phyloP scores from a whole-genome alignment of 768 basidiomycete species.

The Auricularia heimuer region DNA sequence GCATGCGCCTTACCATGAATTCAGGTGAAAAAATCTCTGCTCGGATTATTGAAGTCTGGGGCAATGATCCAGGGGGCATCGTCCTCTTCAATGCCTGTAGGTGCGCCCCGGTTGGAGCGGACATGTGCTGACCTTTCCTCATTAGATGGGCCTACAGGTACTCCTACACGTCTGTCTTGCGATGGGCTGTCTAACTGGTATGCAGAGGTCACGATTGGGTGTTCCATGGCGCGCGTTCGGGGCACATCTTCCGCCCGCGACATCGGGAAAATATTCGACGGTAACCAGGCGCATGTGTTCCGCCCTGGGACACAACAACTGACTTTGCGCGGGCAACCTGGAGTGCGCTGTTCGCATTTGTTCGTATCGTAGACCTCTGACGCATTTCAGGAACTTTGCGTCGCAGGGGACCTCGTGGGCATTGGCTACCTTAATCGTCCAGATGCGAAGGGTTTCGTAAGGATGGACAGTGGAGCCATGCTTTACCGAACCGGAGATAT shows the following conservation, averaged over 20 bases:
- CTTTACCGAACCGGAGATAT: conserved; percentile 41
- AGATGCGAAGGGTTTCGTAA: conserved; percentile 36
- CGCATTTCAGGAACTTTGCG: conserved; percentile 29
- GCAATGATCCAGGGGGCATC: neutral
- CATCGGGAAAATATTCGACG: neutral
- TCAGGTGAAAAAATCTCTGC: neutral
- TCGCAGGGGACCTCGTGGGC: conserved; percentile 40
- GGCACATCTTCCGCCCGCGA: neutral
- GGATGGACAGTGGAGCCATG: conserved; percentile 31
- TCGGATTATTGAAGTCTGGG: neutral
- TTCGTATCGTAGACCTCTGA: neutral
- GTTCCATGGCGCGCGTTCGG: neutral
- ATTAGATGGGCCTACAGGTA: neutral
- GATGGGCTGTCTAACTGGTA: neutral
- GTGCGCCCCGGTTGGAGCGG: neutral
- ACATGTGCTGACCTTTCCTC: neutral
- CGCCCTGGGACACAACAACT: neutral
- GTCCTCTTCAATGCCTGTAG: neutral
- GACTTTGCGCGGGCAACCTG: neutral
- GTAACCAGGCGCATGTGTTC: neutral
- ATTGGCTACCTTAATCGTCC: conserved; percentile 39
- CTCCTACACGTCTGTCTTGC: neutral
- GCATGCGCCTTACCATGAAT: neutral
- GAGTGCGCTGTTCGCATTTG: neutral
- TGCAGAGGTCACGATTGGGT: neutral